Conservation (phyloP, 176 grass and related monocot genomes). For the Tillandsia leiboldiana region DNA sequence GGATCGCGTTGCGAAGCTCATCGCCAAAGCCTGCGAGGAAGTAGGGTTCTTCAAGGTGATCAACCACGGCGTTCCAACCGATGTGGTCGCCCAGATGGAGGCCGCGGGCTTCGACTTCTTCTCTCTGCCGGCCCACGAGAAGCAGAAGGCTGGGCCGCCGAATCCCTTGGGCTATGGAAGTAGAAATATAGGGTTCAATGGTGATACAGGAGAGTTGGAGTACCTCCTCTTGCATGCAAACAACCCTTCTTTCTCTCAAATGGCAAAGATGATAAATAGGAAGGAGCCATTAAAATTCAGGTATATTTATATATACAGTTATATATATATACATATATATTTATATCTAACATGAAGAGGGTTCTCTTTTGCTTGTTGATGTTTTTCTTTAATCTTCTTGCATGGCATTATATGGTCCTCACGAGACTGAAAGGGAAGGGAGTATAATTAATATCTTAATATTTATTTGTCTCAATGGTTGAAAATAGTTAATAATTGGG, state of each 20-base stretch:
- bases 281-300: constrained; percentile 66
- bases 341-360: background rate
- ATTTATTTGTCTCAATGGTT: no score
- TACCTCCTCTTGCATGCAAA: constrained; percentile 82
- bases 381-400: no score
- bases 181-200: constrained; percentile 72
- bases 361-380: background rate
- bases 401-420: no score
- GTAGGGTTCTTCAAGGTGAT: constrained; percentile 68
- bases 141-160: constrained; percentile 70
- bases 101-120: constrained; percentile 46
- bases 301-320: constrained; percentile 15
- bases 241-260: constrained; percentile 46
- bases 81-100: constrained; percentile 36
- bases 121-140: constrained; percentile 33
- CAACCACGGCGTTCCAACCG: constrained; percentile 46
- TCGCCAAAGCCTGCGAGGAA: constrained; percentile 44
- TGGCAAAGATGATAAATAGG: constrained; percentile 51
- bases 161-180: constrained; percentile 77
- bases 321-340: background rate
- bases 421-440: no score
- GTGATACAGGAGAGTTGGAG: constrained; percentile 87
- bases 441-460: no score
- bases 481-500: no score
- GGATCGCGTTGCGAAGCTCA: constrained; percentile 19